A percentile compares a stretch with the other conserved stretches of the same genome.
Conservation (phyloP, 2,329 filamentous ascomycete genomes). For the Torrubiella hemipterigena region DNA sequence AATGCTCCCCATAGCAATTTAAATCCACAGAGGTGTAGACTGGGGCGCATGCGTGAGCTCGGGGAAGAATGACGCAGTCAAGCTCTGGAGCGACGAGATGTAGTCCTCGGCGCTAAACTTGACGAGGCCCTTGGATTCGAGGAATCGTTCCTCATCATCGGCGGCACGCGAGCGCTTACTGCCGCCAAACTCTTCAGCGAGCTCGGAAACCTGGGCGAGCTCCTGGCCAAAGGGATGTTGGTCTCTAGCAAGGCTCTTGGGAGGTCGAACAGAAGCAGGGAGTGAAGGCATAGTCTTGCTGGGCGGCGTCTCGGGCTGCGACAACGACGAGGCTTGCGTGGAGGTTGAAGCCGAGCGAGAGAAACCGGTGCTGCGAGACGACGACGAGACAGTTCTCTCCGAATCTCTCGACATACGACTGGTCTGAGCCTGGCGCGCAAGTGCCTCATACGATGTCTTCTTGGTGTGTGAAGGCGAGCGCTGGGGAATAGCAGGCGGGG, state of each 20-base stretch:
- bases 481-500: slow-evolving; percentile 59
- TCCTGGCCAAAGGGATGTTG: slow-evolving; percentile 78
- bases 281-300: slow-evolving; percentile 15
- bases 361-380: slow-evolving; percentile 42
- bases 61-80: slow-evolving; percentile 51
- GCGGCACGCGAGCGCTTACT: slow-evolving; percentile 46
- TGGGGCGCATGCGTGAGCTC: slow-evolving; percentile 19
- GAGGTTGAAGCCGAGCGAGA: slow-evolving; percentile 46
- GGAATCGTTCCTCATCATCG: slow-evolving; percentile 59
- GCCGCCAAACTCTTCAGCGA: slow-evolving; percentile 76
- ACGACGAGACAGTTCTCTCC: slow-evolving; percentile 39
- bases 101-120: slow-evolving; percentile 77
- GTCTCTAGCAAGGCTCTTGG: slow-evolving; percentile 16
- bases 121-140: slow-evolving; percentile 53
- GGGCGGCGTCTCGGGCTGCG: slow-evolving; percentile 23
- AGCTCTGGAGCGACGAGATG: slow-evolving; percentile 61
- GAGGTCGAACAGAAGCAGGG: slow-evolving; percentile 1
- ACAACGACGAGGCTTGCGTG: slow-evolving; percentile 36
- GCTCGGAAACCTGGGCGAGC: slow-evolving; percentile 81
- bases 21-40: slow-evolving; percentile 41
- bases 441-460: slow-evolving; percentile 60
- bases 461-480: slow-evolving; percentile 83
- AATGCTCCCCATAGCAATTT: too few species aligned
- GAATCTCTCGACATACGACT: slow-evolving; percentile 46
- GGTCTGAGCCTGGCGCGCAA: slow-evolving; percentile 55